A percentile compares a stretch with the other conserved stretches of the same genome.
phyloP scores from a whole-genome alignment of 208 protist species.

The Trypanosoma avium region DNA sequence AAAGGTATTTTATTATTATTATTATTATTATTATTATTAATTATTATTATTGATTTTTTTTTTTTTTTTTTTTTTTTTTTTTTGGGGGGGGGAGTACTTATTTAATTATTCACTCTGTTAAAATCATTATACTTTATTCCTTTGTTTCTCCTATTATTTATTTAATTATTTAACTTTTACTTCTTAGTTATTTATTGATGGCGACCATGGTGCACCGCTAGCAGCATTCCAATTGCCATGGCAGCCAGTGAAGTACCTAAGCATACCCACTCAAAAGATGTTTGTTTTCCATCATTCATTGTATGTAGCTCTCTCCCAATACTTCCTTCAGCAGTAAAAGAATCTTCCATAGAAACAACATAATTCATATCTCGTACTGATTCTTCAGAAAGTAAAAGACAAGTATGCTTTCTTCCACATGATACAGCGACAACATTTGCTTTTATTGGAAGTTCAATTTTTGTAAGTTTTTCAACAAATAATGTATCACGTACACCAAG shows the following conservation, averaged over 20 bases:
- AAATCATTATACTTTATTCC: too few species aligned
- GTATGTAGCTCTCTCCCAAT: not conserved
- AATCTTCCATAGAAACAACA: conserved; percentile 19
- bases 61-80: not conserved
- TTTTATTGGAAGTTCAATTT: conserved; percentile 8
- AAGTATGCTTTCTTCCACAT: conserved; percentile 23
- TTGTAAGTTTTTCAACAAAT: conserved; percentile 17
- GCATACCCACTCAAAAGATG: conserved; percentile 4
- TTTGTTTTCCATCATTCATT: not conserved
- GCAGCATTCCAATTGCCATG: not conserved
- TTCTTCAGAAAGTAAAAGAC: conserved; percentile 12
- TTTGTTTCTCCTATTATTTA: too few species aligned
- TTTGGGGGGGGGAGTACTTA: too few species aligned
- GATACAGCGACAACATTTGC: conserved; percentile 21
- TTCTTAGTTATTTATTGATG: not conserved
- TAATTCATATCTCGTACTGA: conserved; percentile 12
- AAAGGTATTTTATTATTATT: conserved; percentile 4
- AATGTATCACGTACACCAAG: conserved; percentile 7
- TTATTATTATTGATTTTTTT: conserved; percentile 1
- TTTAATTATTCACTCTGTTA: too few species aligned
- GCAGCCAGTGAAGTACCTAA: not conserved
- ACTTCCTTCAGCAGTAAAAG: not conserved
- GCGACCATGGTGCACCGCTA: not conserved
- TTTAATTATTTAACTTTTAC: not conserved
- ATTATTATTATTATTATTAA: not conserved